These are phyloP conservation scores for Sphaerobolus stellatus DNA, from an alignment of 1,284 basidiomycete genomes.

Conservation along the genomic window DNA sequence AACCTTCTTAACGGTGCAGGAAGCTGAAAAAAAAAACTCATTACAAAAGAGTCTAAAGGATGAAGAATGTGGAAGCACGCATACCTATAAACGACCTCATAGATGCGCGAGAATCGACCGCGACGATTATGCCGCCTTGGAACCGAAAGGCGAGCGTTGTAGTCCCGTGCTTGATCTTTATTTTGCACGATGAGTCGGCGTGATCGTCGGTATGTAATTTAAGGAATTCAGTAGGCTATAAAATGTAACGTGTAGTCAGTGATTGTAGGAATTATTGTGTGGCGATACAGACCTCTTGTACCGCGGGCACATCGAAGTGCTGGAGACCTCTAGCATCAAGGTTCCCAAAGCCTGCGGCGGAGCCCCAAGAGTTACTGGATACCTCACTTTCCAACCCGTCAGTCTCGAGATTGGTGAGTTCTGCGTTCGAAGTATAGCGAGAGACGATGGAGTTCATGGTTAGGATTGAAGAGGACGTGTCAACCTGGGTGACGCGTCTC, in stretches of 20 bases:
- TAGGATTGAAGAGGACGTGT: too few species aligned
- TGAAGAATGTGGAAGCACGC: constrained; percentile 27
- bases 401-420: constrained; percentile 45
- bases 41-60: constrained; percentile 6
- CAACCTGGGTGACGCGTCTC: too few species aligned
- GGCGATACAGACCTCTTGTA: constrained; percentile 70
- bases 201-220: constrained; percentile 90
- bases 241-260: constrained; percentile 7
- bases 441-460: constrained; percentile 78
- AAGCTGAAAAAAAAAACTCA: constrained; percentile 64
- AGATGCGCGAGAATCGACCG: constrained; percentile 96
- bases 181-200: constrained; percentile 88
- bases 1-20: constrained; percentile 96
- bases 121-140: constrained; percentile 95
- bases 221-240: constrained; percentile 86
- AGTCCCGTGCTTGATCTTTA: constrained; percentile 99
- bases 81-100: constrained; percentile 94
- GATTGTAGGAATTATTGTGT: not conserved
- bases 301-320: constrained; percentile 65
- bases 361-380: constrained; percentile 74
- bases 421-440: constrained; percentile 58
- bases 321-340: constrained; percentile 62
- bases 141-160: constrained; percentile 98
- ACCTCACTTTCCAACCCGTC: constrained; percentile 63
- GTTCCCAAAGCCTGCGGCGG: constrained; percentile 75